Evolutionary conservation across 164 flowering plant species (phyloP).

Genomic region (Macadamia integrifolia): DNA sequence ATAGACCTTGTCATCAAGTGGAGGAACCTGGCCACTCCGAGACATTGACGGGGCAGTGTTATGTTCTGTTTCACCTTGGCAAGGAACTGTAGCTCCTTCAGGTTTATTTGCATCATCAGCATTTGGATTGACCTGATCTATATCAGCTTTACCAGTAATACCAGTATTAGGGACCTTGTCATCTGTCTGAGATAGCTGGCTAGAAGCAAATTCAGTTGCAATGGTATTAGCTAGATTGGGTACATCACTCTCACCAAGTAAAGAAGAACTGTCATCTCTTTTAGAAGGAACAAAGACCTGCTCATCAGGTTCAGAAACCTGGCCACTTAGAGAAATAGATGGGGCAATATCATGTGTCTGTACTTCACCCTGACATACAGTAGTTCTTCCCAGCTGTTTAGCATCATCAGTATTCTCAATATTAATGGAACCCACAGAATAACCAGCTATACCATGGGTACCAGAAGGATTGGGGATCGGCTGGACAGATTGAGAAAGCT

Average conservation of each 20-base stretch:
- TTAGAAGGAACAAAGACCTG: background rate
- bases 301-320: constrained; percentile 5
- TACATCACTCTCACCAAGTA: background rate
- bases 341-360: background rate
- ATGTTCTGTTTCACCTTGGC: background rate
- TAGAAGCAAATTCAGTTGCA: background rate
- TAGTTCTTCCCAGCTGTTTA: background rate
- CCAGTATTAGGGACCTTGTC: background rate
- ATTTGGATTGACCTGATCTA: background rate
- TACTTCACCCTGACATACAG: background rate
- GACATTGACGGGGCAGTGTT: background rate
- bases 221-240: background rate
- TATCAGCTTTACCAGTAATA: background rate
- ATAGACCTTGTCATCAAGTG: background rate
- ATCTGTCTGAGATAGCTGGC: background rate
- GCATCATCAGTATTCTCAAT: background rate
- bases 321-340: background rate
- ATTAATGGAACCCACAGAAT: background rate
- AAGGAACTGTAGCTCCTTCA: background rate
- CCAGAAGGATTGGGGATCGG: background rate
- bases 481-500: background rate
- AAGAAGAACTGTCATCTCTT: background rate
- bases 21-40: background rate
- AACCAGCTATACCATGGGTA: background rate
- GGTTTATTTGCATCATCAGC: constrained; percentile 1